Base-by-base conservation (phyloP, 202 grass and related monocot genomes). In the Setaria italica region DNA sequence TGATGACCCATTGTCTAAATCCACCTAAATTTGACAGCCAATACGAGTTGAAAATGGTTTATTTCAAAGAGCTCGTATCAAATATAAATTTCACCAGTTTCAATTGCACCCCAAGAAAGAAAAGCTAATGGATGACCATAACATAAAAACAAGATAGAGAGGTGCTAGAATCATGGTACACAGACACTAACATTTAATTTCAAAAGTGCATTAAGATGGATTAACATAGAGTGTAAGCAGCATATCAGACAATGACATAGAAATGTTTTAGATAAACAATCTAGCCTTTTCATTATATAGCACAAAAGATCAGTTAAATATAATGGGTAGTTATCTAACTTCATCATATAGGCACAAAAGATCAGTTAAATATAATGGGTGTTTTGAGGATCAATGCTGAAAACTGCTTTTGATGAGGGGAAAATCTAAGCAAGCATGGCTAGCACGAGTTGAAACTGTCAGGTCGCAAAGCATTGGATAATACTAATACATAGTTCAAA, bases 101-200 rank as follows among this genome's bases (percentile, higher is more conserved):
- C 6, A 82, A 48, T 76, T 70, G 69, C 10, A 82, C 43, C 16
- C 9, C 37, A 50, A 74, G 11, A 33, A 66, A 62, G 51, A 29
- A 74, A 41, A 25, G 25, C 25, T 25, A 41, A 41, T 41, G 39
- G 5, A 41, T 41, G 39, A 41, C 39, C 39, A 41, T 41, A 41
- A 41, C 39, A 41, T 41, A 41, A 3, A 41, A 41, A 41, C 5
- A 45, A 49, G 76, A 25, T 25, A 50, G 2, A 42, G 14, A 58
- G 77, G 41, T 48, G 13, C n/a, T 7, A 86, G 46, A 64, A 66
- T 41, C 53, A 6, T 3, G 25, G 20, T 70, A 62, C 29, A 64
- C n/a, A 46, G 70, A 85, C 70, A 55, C 58, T 81, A 81, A n/a
- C 15, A 66, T 72, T 76, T 59, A 45, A 33, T 68, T 54, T 69